A percentile compares a stretch with the other conserved stretches of the same genome.
Evolutionary conservation across 768 basidiomycete genomes (phyloP).

Genomic region (Suillus paluster): DNA sequence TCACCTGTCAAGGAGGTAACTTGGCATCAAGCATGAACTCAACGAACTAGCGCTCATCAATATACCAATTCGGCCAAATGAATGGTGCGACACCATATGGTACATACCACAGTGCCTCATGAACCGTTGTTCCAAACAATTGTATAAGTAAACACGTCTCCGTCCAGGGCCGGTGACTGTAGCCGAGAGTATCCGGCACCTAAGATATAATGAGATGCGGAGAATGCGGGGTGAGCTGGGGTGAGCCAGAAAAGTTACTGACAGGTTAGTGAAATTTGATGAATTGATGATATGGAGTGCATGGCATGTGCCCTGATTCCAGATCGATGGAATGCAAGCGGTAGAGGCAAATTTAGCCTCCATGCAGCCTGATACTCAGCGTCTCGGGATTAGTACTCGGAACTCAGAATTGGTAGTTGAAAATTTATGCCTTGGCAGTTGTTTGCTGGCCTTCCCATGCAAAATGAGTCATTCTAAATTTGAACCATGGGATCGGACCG

Average conservation of each 20-base stretch:
- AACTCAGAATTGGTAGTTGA: neutral
- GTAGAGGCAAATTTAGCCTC: neutral
- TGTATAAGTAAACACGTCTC: neutral
- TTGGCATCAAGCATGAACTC: neutral
- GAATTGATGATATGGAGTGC: neutral
- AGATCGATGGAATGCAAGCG: neutral
- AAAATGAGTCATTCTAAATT: conserved; percentile 1
- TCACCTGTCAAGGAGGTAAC: neutral
- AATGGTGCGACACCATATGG: neutral
- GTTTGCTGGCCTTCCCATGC: neutral
- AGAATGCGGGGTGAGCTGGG: neutral
- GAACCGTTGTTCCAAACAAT: neutral
- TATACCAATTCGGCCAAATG: neutral
- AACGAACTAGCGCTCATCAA: neutral
- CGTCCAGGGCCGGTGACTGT: too few relatives aligned
- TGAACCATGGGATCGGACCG: neutral
- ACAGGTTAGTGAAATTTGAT: too few relatives aligned
- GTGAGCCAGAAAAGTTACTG: too few relatives aligned
- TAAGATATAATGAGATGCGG: conserved; percentile 1
- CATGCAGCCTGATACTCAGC: neutral
- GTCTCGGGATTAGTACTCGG: neutral
- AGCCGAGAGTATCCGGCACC: too few relatives aligned
- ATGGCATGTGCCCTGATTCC: neutral
- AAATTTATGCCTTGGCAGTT: neutral
- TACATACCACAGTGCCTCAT: neutral